Conservation (phyloP, 2,329 filamentous ascomycete species). For the Penicillium polonicum region DNA sequence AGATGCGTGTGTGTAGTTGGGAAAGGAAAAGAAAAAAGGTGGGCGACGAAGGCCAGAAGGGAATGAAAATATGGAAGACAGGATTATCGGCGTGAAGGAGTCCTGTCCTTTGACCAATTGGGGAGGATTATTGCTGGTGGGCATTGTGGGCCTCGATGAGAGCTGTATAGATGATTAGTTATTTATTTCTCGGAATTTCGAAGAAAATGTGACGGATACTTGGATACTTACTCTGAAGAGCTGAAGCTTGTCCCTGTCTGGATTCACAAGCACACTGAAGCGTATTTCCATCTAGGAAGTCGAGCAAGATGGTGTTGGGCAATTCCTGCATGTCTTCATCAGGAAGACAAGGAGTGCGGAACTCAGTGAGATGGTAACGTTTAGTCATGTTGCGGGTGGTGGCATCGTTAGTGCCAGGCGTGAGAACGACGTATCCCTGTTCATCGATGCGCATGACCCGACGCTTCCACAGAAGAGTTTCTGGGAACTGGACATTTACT, state of each 20-base stretch:
- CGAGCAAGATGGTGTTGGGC: constrained; percentile 74
- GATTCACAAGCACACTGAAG: constrained; percentile 65
- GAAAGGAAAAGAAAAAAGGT: background rate
- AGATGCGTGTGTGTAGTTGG: constrained; percentile 1
- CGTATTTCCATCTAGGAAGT: constrained; percentile 61
- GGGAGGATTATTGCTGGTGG: constrained; percentile 27
- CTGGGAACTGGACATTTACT: constrained; percentile 95
- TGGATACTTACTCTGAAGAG: constrained; percentile 53
- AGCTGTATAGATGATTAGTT: constrained; percentile 29
- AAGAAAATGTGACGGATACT: constrained; percentile 23
- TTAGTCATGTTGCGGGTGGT: constrained; percentile 64
- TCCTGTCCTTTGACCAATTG: constrained; percentile 5
- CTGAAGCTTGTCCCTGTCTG: constrained; percentile 52
- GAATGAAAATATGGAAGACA: constrained; percentile 4
- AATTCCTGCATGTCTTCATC: constrained; percentile 92
- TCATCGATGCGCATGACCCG: constrained; percentile 83
- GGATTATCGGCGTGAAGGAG: constrained; percentile 1
- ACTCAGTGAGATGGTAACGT: constrained; percentile 82
- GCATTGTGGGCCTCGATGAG: constrained; percentile 44
- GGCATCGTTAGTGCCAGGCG: constrained; percentile 63
- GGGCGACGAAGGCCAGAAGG: background rate
- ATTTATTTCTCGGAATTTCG: constrained; percentile 7
- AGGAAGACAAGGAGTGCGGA: constrained; percentile 74
- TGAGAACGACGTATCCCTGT: constrained; percentile 78
- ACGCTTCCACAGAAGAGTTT: constrained; percentile 94